phyloP scores from a whole-genome alignment of 768 basidiomycete genomes.

The Suillus fuscotomentosus region DNA sequence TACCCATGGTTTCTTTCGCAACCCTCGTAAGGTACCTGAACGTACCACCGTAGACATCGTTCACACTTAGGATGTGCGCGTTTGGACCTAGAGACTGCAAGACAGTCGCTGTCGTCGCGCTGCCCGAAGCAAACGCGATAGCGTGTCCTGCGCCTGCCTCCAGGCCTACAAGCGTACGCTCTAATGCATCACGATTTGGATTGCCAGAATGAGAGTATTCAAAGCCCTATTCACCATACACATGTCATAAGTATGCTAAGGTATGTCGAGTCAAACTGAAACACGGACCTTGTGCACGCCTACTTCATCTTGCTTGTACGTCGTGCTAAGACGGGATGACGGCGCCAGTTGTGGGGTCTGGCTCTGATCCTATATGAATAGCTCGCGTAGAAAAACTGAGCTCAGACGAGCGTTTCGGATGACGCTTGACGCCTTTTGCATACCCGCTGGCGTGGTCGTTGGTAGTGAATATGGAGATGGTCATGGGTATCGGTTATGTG shows the following conservation, averaged over 20 bases:
- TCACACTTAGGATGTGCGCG: conserved; percentile 83
- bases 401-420: conserved; percentile 23
- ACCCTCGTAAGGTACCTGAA: conserved; percentile 80
- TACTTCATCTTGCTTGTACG: conserved; percentile 80
- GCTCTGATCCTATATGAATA: conserved; percentile 85
- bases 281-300: conserved; percentile 68
- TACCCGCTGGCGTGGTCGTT: background rate
- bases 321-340: conserved; percentile 93
- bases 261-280: background rate
- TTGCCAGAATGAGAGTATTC: conserved; percentile 92
- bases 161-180: conserved; percentile 71
- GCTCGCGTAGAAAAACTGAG: conserved; percentile 75
- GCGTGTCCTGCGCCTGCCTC: conserved; percentile 73
- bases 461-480: conserved; percentile 10
- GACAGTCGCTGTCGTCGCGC: conserved; percentile 81
- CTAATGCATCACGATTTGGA: conserved; percentile 82
- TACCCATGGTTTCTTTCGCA: conserved; percentile 56
- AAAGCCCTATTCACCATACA: conserved; percentile 54
- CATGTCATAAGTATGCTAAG: background rate
- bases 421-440: conserved; percentile 13
- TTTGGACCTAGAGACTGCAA: conserved; percentile 70
- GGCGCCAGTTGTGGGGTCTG: conserved; percentile 69
- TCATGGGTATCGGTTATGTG: conserved; percentile 17
- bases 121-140: conserved; percentile 84
- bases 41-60: conserved; percentile 94